These are phyloP conservation scores for Skeletonema grethae DNA, from an alignment of 108 stramenopile species.

Conservation along the genomic window DNA sequence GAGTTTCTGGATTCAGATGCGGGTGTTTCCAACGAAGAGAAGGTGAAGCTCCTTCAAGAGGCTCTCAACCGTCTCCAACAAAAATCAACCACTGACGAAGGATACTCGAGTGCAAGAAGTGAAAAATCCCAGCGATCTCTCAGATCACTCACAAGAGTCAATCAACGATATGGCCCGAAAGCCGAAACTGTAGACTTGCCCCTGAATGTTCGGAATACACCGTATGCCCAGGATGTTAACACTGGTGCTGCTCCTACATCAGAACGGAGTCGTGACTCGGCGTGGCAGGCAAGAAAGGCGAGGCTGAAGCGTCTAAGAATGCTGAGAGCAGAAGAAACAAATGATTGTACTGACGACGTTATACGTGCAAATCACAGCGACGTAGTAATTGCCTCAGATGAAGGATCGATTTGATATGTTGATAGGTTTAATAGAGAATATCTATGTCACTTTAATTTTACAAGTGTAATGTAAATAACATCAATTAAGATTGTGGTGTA, in stretches of 20 bases:
- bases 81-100: not conserved
- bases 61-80: slow-evolving; percentile 1
- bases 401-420: slow-evolving; percentile 15
- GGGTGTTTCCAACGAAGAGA: not conserved
- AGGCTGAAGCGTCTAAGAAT: slow-evolving; percentile 31
- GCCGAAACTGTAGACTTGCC: slow-evolving; percentile 1
- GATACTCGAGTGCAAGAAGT: not conserved
- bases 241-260: slow-evolving; percentile 3
- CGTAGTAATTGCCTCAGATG: slow-evolving; percentile 6
- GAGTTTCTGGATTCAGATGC: not conserved
- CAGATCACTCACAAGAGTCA: not conserved
- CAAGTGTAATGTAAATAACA: not conserved
- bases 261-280: slow-evolving; percentile 1
- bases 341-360: not conserved
- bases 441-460: too few species aligned
- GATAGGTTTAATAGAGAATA: not conserved
- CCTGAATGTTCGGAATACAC: not conserved
- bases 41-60: slow-evolving; percentile 6
- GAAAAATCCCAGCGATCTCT: not conserved
- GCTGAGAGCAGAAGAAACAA: slow-evolving; percentile 4
- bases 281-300: slow-evolving; percentile 45
- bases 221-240: slow-evolving; percentile 6
- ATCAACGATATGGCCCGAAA: not conserved
- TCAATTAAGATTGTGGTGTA: slow-evolving; percentile 16
- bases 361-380: slow-evolving; percentile 10